Base-by-base conservation (phyloP, 108 stramenopile genomes). In the Nitzschia palea region DNA sequence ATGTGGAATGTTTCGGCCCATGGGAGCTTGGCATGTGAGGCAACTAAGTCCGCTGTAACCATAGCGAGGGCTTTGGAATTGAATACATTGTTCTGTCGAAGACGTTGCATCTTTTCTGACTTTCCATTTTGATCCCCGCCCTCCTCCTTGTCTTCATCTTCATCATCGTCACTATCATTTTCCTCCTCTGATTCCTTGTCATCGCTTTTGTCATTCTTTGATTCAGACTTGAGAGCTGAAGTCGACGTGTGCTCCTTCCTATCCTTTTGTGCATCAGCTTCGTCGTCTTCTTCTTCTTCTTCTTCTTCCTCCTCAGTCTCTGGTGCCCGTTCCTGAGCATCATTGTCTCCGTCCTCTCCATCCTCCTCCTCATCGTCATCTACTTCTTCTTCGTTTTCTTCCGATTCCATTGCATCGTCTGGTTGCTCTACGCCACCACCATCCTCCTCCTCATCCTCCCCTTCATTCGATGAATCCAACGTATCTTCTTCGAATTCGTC, bases 1-100 rank as follows among this genome's bases (percentile, higher is more conserved):
- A 94, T 51, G 25, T 77, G 76, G 65, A 94, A 94, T 2, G 78
- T 82, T 77, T 94, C 93, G 25, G 84, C 62, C 87, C 90, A 94
- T 4, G 87, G 83, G 64, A 90, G 29, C 26, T 47, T 61, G 37
- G 44, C 40, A 47, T 86, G 74, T 34, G 47, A 44, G 23, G 76
- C 36, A 28, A 28, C 54, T 17, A 84, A 50, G 32, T 80, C 69
- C 14, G 72, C 54, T 0, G 76, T 76, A 17, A 79, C 68, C 32
- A 79, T 54, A 5, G 71, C 37, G 15, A 79, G 71, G 4, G 84
- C 84, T 47, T 86, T 81, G 33, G 71, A 62, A 62, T 60, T 72
- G 5, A 30, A 58, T 14, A 18, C 40, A 57, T 68, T 66, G 53
- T 77, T 73, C 29, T 54, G 37, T 14, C 20, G 30, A 20, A 68